Evolutionary conservation across 805 yeast species (phyloP), one percentile per base, ranked within the genome.

Genomic region (Wickerhamiella brachini): DNA sequence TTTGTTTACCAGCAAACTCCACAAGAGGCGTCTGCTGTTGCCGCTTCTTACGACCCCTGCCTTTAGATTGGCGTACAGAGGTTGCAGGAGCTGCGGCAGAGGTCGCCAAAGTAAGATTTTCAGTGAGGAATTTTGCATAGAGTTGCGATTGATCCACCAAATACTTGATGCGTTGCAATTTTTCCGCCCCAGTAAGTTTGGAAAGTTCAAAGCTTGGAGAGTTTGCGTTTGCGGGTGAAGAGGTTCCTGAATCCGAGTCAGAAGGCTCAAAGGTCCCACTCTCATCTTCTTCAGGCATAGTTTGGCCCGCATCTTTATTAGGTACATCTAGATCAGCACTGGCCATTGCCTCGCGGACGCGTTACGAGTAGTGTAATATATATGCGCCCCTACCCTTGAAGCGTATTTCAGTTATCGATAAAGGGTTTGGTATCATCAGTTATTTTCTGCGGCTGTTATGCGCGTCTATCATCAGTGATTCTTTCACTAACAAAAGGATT

Each of bases 81-180:
- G 8, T 57, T 54, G 0, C 65, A 54, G 10, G 51, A 48, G 34
- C 3, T 53, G 53, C 29, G 56, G 61, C 52, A 62, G 65, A 75
- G 61, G 45, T 54, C 8, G 52, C 46, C 5, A 45, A 48, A 15
- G 48, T 29, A 44, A 90, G 73, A 10, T 89, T 81, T 49, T 87
- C 89, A 2, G 95, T 80, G 43, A 90, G 85, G 56, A 90, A 86
- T 54, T 81, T 78, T 1, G 97, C 83, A 66, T 86, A 90, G 1
- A 89, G 77, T 62, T 87, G 89, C 17, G 96, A 85, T 61, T 85
- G 82, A 59, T 84, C 83, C n/a, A 90, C 87, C 55, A 90, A 71
- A 38, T 78, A 80, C 52, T 85, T 77, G 50, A 90, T 69, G 50
- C 86, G 74, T 50, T 76, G 74, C 44, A 87, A 68, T 60, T 86